Evolutionary conservation across 1,139 yeast genomes (phyloP).

Genomic region (Yamadazyma mexicana): DNA sequence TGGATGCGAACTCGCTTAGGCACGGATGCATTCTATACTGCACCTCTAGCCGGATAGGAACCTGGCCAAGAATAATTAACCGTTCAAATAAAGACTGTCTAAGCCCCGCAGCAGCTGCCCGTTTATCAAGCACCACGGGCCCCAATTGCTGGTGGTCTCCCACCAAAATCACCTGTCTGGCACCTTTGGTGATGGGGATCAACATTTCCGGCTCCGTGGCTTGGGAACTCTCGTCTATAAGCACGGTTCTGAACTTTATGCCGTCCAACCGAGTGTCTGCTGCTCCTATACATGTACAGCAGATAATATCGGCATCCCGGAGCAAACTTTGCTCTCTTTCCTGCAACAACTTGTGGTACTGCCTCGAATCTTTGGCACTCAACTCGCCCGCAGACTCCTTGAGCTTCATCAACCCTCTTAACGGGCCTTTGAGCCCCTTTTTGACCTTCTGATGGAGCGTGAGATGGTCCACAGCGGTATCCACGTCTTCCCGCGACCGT

Average conservation of each 20-base stretch:
- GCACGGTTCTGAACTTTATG: conserved; percentile 67
- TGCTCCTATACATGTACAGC: conserved; percentile 93
- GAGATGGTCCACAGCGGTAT: conserved; percentile 53
- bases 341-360: conserved; percentile 21
- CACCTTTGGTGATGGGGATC: conserved; percentile 86
- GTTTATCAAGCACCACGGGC: conserved; percentile 78
- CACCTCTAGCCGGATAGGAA: conserved; percentile 83
- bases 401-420: conserved; percentile 57
- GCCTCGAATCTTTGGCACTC: conserved; percentile 50
- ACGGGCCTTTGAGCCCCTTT: conserved; percentile 49
- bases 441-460: conserved; percentile 54
- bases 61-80: conserved; percentile 78
- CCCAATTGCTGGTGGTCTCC: conserved; percentile 97
- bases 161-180: conserved; percentile 83
- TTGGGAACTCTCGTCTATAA: conserved; percentile 92
- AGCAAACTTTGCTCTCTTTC: conserved; percentile 51
- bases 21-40: conserved; percentile 96
- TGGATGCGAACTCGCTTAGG: conserved; percentile 83
- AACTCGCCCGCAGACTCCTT: conserved; percentile 74
- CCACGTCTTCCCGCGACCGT: conserved; percentile 78
- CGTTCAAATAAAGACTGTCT: conserved; percentile 86
- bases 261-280: conserved; percentile 65
- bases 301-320: conserved; percentile 71
- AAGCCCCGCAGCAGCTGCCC: conserved; percentile 84
- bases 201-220: conserved; percentile 91